Evolutionary conservation across 176 grass and related monocot genomes (phyloP).

Genomic region (Phoenix dactylifera): DNA sequence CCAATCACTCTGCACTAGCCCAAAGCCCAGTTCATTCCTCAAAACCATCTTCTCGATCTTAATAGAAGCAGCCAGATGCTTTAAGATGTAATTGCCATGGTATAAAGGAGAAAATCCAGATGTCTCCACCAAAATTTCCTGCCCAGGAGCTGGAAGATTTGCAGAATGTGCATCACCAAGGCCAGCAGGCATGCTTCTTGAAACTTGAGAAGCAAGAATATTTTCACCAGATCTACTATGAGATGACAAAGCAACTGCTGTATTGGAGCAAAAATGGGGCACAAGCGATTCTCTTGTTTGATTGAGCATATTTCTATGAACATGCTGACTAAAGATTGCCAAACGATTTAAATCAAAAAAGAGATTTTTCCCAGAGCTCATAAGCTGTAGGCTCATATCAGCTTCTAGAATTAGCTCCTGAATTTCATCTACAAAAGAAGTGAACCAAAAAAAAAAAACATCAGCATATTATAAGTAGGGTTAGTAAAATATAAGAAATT

Average conservation of each 20-base stretch:
- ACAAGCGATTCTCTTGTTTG: constrained; percentile 27
- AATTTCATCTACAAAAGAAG: constrained; percentile 36
- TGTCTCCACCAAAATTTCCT: constrained; percentile 29
- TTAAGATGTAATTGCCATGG: constrained; percentile 44
- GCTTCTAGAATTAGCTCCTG: constrained; percentile 53
- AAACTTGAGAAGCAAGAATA: constrained; percentile 18
- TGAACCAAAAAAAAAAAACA: not conserved
- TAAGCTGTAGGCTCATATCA: constrained; percentile 34
- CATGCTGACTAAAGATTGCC: constrained; percentile 38
- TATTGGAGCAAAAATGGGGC: constrained; percentile 60
- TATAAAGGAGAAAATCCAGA: constrained; percentile 25
- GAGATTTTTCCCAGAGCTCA: constrained; percentile 41
- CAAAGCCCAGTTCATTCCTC: constrained; percentile 19
- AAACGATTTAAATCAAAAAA: constrained; percentile 44
- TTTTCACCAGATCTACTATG: constrained; percentile 44
- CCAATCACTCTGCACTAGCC: constrained; percentile 44
- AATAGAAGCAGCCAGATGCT: constrained; percentile 42
- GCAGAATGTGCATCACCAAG: constrained; percentile 29
- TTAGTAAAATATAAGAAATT: constrained; percentile 13
- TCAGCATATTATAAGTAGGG: not conserved
- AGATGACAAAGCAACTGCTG: constrained; percentile 31
- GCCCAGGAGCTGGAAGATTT: constrained; percentile 21
- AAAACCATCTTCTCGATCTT: constrained; percentile 43
- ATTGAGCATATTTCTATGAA: constrained; percentile 27
- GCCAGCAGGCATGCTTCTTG: constrained; percentile 16